phyloP scores from a whole-genome alignment of 306 rosid genomes.

The Castanea sativa region DNA sequence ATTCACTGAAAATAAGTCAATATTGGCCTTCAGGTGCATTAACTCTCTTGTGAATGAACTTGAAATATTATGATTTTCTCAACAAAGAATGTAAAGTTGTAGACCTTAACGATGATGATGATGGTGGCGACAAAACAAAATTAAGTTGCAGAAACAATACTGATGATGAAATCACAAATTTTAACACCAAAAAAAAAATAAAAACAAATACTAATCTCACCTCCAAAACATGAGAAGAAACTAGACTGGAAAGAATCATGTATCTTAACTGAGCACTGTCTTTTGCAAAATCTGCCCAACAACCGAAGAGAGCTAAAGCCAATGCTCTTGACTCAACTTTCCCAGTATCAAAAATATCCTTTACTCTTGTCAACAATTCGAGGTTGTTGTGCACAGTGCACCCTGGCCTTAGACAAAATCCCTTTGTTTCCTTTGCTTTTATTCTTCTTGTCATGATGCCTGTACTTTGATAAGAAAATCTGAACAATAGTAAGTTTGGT shows the following conservation, averaged over 20 bases:
- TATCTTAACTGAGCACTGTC: constrained; percentile 76
- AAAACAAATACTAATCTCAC: constrained; percentile 38
- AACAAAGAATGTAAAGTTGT: not conserved
- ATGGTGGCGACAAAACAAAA: not conserved
- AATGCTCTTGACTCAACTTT: constrained; percentile 54
- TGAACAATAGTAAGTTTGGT: constrained; percentile 47
- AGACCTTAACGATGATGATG: not conserved
- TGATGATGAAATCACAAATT: not conserved
- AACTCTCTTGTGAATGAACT: not conserved
- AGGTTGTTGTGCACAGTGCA: constrained; percentile 38
- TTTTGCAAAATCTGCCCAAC: constrained; percentile 80
- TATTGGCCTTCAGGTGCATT: not conserved
- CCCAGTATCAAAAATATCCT: constrained; percentile 53
- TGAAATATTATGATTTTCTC: not conserved
- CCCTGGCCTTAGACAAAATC: constrained; percentile 58
- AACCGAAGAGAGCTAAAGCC: constrained; percentile 77
- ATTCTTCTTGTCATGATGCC: constrained; percentile 36
- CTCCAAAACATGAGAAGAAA: constrained; percentile 64
- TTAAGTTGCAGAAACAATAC: not conserved
- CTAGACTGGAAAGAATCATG: constrained; percentile 65
- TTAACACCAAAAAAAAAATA: not conserved
- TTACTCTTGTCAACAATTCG: constrained; percentile 67
- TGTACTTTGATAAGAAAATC: constrained; percentile 53
- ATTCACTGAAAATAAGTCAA: not conserved
- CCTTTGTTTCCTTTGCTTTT: constrained; percentile 40